Evolutionary conservation across 1,139 yeast genomes (phyloP), one percentile per base, ranked within the genome.

Genomic region (Hanseniaspora uvarum): DNA sequence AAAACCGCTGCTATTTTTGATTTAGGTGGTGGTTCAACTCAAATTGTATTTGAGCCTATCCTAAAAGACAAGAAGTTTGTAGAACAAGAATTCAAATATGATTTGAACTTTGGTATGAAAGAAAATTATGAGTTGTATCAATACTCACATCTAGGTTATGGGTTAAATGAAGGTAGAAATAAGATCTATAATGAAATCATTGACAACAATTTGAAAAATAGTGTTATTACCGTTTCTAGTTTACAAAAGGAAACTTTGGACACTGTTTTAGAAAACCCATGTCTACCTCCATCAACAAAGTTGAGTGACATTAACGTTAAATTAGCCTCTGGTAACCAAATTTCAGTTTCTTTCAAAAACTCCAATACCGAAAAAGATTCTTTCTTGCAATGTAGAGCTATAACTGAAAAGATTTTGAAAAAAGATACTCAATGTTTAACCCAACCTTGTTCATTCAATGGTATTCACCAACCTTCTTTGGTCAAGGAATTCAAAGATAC

Each of bases 1-100:
- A 86, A 92, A 33, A 92, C 98, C 12, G 95, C 95, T 52, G 98
- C 97, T 8, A 95, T 92, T 14, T 92, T 92, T 66, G 99, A 92
- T 67, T 79, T 92, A 59, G 99, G 99, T 61, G 99, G 99, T 61
- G 98, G 97, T 7, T 88, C 96, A 5, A 92, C 98, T 12, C 99
- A 92, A 71, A 88, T 92, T 70, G 98, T 92, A 5, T 92, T 92
- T 68, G 97, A 92, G 72, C 99, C 99, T 11, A 76, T 77, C 14
- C 81, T 81, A 64, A 66, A 70, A 49, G 68, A 70, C 24, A 69
- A 72, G 51, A 77, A 79, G 59, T 78, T 88, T 84, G 71, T 77
- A 46, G 89, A 83, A 23, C 97, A 96, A 56, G 96, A 89, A 64
- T 95, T 87, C 70, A 85, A 86, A 68, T 88, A 83, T 67, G 78